Evolutionary conservation across 2,329 filamentous ascomycete species (phyloP).

Genomic region (Balansia obtecta): DNA sequence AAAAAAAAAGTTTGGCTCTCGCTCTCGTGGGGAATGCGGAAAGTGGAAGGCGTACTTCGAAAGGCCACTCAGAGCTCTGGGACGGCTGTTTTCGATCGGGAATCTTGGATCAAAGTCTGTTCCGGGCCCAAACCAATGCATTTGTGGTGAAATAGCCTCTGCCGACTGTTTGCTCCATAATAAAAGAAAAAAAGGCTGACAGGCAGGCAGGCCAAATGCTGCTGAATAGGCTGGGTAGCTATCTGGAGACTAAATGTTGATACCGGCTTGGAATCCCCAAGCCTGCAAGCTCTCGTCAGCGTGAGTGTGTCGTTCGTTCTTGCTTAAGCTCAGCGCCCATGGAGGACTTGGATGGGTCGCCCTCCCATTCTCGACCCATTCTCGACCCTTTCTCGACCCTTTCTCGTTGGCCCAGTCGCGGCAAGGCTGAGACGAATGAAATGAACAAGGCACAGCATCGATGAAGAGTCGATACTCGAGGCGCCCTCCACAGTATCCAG

Average conservation of each 20-base stretch:
- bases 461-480: slow-evolving; percentile 1
- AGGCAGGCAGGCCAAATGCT: not conserved
- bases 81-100: no score
- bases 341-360: not conserved
- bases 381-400: no score
- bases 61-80: not conserved
- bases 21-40: no score
- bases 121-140: not conserved
- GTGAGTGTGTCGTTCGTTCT: not conserved
- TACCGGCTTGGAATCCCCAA: not conserved
- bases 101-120: not conserved
- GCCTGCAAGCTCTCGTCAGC: not conserved
- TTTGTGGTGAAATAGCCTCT: not conserved
- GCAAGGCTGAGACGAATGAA: not conserved
- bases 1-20: no score
- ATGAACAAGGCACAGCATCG: not conserved
- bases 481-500: slow-evolving; percentile 3
- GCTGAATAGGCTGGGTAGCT: not conserved
- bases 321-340: not conserved
- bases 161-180: not conserved
- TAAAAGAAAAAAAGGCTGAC: not conserved
- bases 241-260: not conserved
- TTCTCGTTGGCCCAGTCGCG: not conserved
- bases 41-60: no score
- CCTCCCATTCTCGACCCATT: no score